phyloP scores from a whole-genome alignment of 257 asterid genomes.

The Rehmannia glutinosa region DNA sequence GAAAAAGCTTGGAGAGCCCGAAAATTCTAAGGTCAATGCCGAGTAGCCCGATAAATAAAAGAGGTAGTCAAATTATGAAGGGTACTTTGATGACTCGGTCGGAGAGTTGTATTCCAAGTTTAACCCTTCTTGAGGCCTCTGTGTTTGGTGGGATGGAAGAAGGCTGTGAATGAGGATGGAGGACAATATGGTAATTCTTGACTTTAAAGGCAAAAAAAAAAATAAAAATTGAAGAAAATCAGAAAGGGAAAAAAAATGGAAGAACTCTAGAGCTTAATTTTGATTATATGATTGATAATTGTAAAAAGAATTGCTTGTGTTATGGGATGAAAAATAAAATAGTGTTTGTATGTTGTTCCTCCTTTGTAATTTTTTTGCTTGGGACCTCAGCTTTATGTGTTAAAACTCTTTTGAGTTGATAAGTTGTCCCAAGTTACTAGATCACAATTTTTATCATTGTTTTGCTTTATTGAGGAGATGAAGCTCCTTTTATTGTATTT shows the following conservation, averaged over 20 bases:
- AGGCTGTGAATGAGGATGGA: conserved; percentile 21
- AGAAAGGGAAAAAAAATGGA: not conserved
- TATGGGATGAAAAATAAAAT: not conserved
- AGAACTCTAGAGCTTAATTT: not conserved
- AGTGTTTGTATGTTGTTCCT: not conserved
- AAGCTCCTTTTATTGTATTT: not conserved
- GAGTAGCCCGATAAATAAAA: conserved; percentile 28
- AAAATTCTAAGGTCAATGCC: conserved; percentile 39
- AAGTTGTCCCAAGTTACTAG: not conserved
- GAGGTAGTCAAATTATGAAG: not conserved
- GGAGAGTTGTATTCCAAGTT: conserved; percentile 50
- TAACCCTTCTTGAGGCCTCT: conserved; percentile 35
- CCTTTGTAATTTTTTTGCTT: not conserved
- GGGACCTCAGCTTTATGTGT: not conserved
- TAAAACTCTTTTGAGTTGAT: not conserved
- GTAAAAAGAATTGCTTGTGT: conserved; percentile 2
- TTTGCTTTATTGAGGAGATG: not conserved
- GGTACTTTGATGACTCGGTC: conserved; percentile 31
- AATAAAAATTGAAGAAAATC: not conserved
- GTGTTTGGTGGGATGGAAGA: conserved; percentile 25
- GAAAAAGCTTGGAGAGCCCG: conserved; percentile 50
- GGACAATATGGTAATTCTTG: not conserved
- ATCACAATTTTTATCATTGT: too few species aligned
- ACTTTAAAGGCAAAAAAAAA: not conserved
- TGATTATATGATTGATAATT: not conserved